Percentiles rank a stretch among this genome's conserved stretches.
These are phyloP conservation scores for Sporothrix brasiliensis DNA, from an alignment of 2,329 filamentous ascomycete species.

Conservation along the genomic window DNA sequence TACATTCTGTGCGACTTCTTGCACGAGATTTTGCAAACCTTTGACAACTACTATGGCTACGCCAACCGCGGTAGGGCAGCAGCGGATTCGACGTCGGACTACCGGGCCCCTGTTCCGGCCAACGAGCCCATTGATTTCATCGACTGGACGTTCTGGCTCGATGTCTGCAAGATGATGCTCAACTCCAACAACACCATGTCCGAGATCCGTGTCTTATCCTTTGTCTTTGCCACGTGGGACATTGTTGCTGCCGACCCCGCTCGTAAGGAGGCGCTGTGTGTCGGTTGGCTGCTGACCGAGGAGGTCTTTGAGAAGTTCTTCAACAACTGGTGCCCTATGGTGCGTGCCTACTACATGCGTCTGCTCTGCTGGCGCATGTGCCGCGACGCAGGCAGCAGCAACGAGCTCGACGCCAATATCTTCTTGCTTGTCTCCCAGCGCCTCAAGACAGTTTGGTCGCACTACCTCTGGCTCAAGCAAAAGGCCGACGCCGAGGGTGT, in stretches of 20 bases:
- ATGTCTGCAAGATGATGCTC: constrained; percentile 76
- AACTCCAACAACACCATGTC: constrained; percentile 86
- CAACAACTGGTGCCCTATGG: constrained; percentile 95
- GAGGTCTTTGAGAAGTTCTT: constrained; percentile 79
- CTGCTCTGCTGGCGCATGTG: constrained; percentile 87
- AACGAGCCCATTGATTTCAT: constrained; percentile 51
- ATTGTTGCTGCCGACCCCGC: constrained; percentile 65
- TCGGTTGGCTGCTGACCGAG: constrained; percentile 74
- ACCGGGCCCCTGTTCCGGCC: constrained; percentile 7
- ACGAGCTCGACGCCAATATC: constrained; percentile 67
- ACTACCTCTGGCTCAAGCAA: constrained; percentile 75
- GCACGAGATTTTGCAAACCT: constrained; percentile 74
- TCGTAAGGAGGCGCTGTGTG: constrained; percentile 70
- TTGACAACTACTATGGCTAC: constrained; percentile 52
- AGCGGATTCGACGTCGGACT: constrained; percentile 26
- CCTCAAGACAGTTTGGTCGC: constrained; percentile 73
- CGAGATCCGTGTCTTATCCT: constrained; percentile 80
- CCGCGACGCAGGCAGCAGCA: constrained; percentile 68
- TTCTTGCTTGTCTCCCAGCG: constrained; percentile 68
- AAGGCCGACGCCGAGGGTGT: constrained; percentile 60
- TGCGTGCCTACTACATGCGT: constrained; percentile 89
- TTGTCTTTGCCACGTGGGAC: constrained; percentile 80
- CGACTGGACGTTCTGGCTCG: constrained; percentile 84
- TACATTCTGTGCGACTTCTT: constrained; percentile 91
- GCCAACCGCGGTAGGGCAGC: constrained; percentile 31